phyloP scores from a whole-genome alignment of 129 eudicot genomes.

The Flaveria ramosissima region DNA sequence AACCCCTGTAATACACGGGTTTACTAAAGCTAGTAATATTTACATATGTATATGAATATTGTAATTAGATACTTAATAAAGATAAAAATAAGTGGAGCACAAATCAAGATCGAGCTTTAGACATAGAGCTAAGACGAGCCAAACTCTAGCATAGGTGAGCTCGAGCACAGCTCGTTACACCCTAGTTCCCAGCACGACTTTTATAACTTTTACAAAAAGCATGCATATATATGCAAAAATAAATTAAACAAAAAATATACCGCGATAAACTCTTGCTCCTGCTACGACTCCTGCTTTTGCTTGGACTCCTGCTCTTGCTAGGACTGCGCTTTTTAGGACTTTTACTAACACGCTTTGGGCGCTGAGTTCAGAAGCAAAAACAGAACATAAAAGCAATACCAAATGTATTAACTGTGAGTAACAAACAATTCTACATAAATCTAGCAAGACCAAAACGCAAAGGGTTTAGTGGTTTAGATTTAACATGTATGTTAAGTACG shows the following conservation, averaged over 20 bases:
- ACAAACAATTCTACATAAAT: constrained; percentile 1
- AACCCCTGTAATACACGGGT: too few relatives aligned
- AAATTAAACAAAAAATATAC: constrained; percentile 21
- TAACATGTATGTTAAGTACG: background rate
- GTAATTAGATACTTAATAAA: background rate
- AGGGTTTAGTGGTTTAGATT: background rate
- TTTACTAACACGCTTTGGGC: constrained; percentile 59
- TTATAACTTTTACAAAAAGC: background rate
- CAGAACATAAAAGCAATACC: constrained; percentile 21
- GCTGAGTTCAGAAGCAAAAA: constrained; percentile 44
- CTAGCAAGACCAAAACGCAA: background rate
- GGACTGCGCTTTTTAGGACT: constrained; percentile 62
- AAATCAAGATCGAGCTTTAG: too few relatives aligned
- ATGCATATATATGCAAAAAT: background rate
- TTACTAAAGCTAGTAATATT: too few relatives aligned
- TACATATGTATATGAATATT: too few relatives aligned
- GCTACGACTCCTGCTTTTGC: constrained; percentile 61
- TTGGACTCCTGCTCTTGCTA: constrained; percentile 54
- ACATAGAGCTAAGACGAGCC: too few relatives aligned
- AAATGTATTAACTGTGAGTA: constrained; percentile 2
- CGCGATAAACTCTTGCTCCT: constrained; percentile 73
- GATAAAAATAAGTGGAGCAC: too few relatives aligned
- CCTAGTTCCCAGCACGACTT: background rate
- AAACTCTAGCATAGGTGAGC: background rate
- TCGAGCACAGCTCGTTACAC: background rate